Conservation (phyloP, 2,329 filamentous ascomycete genomes). For the Sarocladiaceae sp. region DNA sequence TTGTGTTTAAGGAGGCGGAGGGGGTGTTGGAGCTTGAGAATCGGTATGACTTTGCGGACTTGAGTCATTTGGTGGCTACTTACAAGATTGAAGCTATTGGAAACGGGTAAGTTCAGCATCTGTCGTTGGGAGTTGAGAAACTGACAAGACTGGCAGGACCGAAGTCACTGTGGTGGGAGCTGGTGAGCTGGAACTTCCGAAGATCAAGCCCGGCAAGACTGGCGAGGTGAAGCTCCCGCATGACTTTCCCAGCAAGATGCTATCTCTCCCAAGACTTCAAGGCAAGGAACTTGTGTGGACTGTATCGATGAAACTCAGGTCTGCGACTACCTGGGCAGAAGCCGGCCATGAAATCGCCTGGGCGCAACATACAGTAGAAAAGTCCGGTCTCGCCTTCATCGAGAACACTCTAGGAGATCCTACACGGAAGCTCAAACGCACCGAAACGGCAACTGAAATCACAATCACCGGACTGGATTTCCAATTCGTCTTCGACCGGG, state of each 20-base stretch:
- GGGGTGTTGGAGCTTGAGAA: slow-evolving; percentile 38
- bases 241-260: background rate
- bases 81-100: slow-evolving; percentile 41
- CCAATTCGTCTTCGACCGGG: slow-evolving; percentile 39
- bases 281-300: background rate
- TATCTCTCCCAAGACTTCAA: background rate
- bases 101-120: slow-evolving; percentile 29
- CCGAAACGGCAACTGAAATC: slow-evolving; percentile 1
- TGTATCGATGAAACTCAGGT: background rate
- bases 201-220: background rate
- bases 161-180: background rate
- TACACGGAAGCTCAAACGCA: background rate
- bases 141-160: background rate
- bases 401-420: background rate
- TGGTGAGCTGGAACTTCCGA: background rate
- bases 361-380: background rate
- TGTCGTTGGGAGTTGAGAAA: no score
- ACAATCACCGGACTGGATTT: slow-evolving; percentile 22
- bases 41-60: slow-evolving; percentile 41
- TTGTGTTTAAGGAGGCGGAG: slow-evolving; percentile 21
- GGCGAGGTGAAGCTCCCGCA: background rate
- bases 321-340: background rate
- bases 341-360: slow-evolving; percentile 4
- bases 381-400: background rate
- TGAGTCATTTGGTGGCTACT: slow-evolving; percentile 37